Conservation (phyloP, 2,329 filamentous ascomycete genomes). For the Verticillium nubilum region DNA sequence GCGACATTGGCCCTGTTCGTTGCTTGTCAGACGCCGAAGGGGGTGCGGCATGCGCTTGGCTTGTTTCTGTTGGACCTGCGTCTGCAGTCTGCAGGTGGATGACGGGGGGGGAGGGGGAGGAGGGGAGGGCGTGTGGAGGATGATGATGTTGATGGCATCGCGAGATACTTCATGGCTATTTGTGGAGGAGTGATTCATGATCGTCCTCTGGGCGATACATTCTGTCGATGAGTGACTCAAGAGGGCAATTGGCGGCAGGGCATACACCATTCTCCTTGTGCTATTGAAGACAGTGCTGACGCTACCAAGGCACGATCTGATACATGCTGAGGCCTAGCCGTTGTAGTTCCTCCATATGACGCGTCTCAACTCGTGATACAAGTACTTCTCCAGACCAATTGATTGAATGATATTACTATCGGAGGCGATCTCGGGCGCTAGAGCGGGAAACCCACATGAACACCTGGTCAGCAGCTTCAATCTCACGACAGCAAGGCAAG, state of each 20-base stretch:
- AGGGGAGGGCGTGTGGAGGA: too few relatives aligned
- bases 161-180: neutral
- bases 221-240: neutral
- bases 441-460: neutral
- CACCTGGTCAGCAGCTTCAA: neutral
- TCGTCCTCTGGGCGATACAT: neutral
- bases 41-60: neutral
- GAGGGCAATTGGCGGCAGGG: neutral
- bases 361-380: too few relatives aligned
- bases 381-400: neutral
- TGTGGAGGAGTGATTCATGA: neutral
- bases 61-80: constrained; percentile 36
- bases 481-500: neutral
- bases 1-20: neutral
- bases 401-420: neutral
- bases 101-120: too few relatives aligned
- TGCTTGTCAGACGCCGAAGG: neutral
- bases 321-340: too few relatives aligned
- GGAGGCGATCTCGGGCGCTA: neutral
- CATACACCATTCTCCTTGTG: neutral
- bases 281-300: neutral
- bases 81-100: constrained; percentile 17
- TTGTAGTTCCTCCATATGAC: too few relatives aligned
- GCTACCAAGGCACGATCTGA: neutral
- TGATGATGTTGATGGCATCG: neutral